Base-by-base conservation (phyloP, 768 basidiomycete species). In the Wakefieldia striispora region DNA sequence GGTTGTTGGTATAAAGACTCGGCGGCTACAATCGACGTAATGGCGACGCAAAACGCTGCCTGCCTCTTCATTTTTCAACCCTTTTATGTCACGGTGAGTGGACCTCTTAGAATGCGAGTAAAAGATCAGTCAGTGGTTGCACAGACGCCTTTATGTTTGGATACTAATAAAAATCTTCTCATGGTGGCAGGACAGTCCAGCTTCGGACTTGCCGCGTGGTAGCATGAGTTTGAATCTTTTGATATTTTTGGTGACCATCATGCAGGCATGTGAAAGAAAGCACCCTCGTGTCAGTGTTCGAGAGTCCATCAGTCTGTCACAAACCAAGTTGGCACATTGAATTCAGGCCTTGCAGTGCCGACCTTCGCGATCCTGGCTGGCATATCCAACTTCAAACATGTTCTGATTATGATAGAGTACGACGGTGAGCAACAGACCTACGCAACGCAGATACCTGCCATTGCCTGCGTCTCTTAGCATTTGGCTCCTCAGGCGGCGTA, bases 381-480 rank as follows among this genome's bases (percentile, higher is more conserved):
- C n/a, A n/a, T n/a, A n/a, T n/a, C n/a, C n/a, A n/a, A n/a, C n/a
- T n/a, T n/a, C n/a, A n/a, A n/a, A n/a, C n/a, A n/a, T n/a, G n/a
- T n/a, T n/a, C n/a, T n/a, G n/a, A n/a, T 29, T 36, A 19, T 51
- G 43, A 57, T 46, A 35, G 50, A 40, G 24, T 45, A 31, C 57
- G 65, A 43, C 62, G 66, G 40, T 60, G 66, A 51, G 55, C 55
- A 19, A 37, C 47, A 16, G 66, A 61, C 17, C 44, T 67, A 41
- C 78, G 68, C 53, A 83, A 52, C 5, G 78, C 70, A 0, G 72
- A 47, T 20, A 83, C 63, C 45, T 75, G 65, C 81, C 82, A 83
- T 51, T 69, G 68, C 40, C 72, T 67, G 40, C 78, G 72, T 23
- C 71, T 67, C 56, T 69, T 71, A 7, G 74, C 70, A 50, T 63